Conservation (phyloP, 345 rosid species). For the Eucalyptus erythrocorys region DNA sequence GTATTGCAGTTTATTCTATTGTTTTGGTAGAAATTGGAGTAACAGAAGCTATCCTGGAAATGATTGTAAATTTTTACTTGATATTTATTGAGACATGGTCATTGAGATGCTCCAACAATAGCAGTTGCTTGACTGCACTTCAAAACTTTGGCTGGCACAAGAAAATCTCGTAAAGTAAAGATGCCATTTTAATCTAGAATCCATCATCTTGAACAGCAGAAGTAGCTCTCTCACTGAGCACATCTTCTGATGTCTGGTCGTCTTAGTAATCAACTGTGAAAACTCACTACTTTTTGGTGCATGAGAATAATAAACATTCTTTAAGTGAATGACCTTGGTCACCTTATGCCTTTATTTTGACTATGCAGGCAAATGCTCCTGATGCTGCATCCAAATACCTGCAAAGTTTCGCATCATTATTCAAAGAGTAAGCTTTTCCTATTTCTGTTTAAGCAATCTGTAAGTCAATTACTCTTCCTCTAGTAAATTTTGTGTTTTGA, state of each 20-base stretch:
- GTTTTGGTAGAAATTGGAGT: not conserved
- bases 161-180: not conserved
- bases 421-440: conserved; percentile 18
- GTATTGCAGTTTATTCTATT: not conserved
- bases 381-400: conserved; percentile 26
- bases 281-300: not conserved
- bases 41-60: not conserved
- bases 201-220: not conserved
- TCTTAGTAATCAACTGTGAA: not conserved
- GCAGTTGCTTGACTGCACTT: not conserved
- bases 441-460: not conserved
- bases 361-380: conserved; percentile 16
- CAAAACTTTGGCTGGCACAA: not conserved
- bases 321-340: not conserved
- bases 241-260: not conserved
- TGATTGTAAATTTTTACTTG: not conserved
- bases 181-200: not conserved
- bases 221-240: not conserved
- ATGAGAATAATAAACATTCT: not conserved
- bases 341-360: not conserved
- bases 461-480: not conserved
- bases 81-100: not conserved
- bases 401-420: conserved; percentile 21
- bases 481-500: not conserved
- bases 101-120: not conserved